Percentiles rank a stretch among this genome's conserved stretches.
Conservation (phyloP, 371 early-diverging fungal genomes). For the Rhizopus sp. region DNA sequence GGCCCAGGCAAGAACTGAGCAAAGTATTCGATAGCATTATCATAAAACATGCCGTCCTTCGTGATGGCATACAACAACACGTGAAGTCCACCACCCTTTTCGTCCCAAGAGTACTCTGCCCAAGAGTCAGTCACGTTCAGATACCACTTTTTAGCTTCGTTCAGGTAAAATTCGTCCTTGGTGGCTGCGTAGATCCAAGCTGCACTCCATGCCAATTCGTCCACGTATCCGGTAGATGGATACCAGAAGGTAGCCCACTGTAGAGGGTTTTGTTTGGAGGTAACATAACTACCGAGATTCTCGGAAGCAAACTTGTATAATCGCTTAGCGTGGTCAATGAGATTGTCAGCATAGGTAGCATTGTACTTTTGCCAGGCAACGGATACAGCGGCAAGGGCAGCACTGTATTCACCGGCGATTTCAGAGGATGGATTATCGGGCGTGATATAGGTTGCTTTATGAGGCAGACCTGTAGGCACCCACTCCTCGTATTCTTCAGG, state of each 20-base stretch:
- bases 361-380: conserved; percentile 49
- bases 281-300: conserved; percentile 50
- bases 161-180: conserved; percentile 36
- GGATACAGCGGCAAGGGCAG: conserved; percentile 51
- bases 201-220: conserved; percentile 56
- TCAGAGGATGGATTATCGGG: conserved; percentile 56
- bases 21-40: conserved; percentile 51
- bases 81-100: conserved; percentile 52
- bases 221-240: conserved; percentile 49
- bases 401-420: conserved; percentile 57
- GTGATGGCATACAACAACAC: conserved; percentile 51
- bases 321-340: conserved; percentile 47
- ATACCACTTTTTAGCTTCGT: conserved; percentile 50
- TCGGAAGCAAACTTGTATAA: conserved; percentile 52
- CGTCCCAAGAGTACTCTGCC: conserved; percentile 60
- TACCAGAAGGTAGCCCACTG: conserved; percentile 61
- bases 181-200: conserved; percentile 59
- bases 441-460: conserved; percentile 50
- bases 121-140: conserved; percentile 27
- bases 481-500: conserved; percentile 62
- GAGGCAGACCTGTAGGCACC: conserved; percentile 51
- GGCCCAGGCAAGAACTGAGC: conserved; percentile 51
- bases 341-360: conserved; percentile 43
- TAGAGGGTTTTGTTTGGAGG: conserved; percentile 44
- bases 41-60: conserved; percentile 46